A percentile compares a stretch with the other conserved stretches of the same genome.
phyloP scores from a whole-genome alignment of 768 basidiomycete species.

The Coprinopsis strossmayeri region DNA sequence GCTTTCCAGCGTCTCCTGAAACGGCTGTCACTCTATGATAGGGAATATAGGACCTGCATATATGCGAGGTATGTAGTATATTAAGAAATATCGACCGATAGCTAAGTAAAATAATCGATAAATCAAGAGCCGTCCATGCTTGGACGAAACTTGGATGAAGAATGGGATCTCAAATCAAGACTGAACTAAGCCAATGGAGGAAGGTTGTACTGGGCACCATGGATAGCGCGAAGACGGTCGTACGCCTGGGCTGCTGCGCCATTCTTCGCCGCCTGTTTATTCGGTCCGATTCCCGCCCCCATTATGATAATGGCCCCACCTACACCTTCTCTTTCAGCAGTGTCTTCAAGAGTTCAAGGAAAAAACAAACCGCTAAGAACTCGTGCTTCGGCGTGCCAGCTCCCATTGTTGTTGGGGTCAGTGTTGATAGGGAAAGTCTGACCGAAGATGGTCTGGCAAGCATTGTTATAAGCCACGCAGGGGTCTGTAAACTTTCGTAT shows the following conservation, averaged over 20 bases:
- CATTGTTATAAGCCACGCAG: conserved; percentile 5
- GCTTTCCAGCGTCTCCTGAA: no score
- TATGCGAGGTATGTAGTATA: no score
- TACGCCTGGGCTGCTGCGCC: not conserved
- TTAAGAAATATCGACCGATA: no score
- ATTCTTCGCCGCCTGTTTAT: not conserved
- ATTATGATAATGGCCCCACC: not conserved
- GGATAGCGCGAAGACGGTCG: no score
- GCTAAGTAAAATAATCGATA: no score
- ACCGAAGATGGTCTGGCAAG: not conserved
- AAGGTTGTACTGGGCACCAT: no score
- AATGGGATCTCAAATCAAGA: no score
- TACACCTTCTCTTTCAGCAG: not conserved
- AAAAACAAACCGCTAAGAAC: not conserved
- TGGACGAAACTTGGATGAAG: no score
- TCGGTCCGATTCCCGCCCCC: not conserved
- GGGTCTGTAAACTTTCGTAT: not conserved
- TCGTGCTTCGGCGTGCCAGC: not conserved
- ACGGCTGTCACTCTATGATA: no score
- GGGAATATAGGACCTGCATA: no score
- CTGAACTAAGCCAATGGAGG: no score
- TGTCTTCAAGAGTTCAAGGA: not conserved
- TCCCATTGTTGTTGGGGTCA: not conserved
- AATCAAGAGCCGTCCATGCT: no score
- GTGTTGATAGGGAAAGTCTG: not conserved